Evolutionary conservation across 345 rosid genomes (phyloP).

Genomic region (Populus pruinosa): DNA sequence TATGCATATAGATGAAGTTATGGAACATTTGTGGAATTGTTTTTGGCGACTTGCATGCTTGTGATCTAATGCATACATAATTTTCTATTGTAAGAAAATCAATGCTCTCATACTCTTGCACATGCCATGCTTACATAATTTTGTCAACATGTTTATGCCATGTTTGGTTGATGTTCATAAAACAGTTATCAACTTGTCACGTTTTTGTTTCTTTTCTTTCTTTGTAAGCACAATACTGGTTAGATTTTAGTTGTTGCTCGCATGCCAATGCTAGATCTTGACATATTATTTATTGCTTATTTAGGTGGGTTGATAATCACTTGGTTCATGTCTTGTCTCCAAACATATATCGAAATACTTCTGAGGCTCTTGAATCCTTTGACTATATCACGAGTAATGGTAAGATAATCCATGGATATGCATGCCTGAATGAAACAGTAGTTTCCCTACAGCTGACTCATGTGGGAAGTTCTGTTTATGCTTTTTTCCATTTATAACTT

Average conservation of each 20-base stretch:
- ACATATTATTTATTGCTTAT: conserved; percentile 12
- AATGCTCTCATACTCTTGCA: neutral
- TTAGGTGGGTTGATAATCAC: conserved; percentile 92
- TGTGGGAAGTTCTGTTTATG: neutral
- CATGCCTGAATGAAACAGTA: neutral
- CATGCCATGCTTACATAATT: neutral
- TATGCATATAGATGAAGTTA: neutral
- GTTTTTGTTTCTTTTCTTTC: neutral
- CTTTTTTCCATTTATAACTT: neutral
- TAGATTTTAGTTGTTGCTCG: neutral
- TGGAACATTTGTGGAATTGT: neutral
- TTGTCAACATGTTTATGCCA: neutral
- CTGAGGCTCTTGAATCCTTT: conserved; percentile 92
- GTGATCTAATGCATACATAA: neutral
- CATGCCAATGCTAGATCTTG: neutral
- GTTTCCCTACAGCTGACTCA: neutral
- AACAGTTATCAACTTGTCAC: neutral
- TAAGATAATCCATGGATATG: conserved; percentile 24
- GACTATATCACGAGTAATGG: conserved; percentile 87
- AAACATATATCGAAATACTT: conserved; percentile 71
- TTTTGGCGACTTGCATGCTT: neutral
- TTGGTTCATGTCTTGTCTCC: conserved; percentile 90
- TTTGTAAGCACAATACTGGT: neutral
- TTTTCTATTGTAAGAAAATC: neutral
- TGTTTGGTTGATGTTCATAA: neutral